Evolutionary conservation across 1,284 basidiomycete genomes (phyloP), one percentile per base, ranked within the genome.

Genomic region (Trichosporon asahii): DNA sequence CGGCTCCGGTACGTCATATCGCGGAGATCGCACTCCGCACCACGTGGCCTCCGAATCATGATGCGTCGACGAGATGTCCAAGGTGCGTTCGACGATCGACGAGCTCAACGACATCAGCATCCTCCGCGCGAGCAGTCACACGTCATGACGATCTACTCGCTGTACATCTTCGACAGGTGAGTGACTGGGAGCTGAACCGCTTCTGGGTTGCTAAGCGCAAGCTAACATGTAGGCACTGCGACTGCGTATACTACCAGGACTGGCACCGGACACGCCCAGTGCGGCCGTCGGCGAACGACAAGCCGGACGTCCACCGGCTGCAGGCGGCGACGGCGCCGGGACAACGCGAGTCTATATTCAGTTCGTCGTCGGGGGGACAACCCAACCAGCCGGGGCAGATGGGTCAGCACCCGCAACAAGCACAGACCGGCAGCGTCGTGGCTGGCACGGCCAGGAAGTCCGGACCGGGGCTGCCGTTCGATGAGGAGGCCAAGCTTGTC

Each of bases 401-500:
- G 21, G 46, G 25, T 2, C 55, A 44, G 25, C 40, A 40, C 29
- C 31, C 46, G 33, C 63, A 46, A 21, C 60, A 64, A 35, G 63
- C 63, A 12, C 35, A 31, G 40, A 66, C 40, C 46, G 49, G 33
- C 9, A 57, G 53, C 11, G 60, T 68, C 64, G 35, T 67, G 35
- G 49, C 37, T 55, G 33, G 67, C 65, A 46, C 64, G n/a, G 66
- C 67, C 29, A 55, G 69, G 27, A 35, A 44, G 33, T n/a, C 44
- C 25, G 66, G 66, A 12, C 74, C 74, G 67, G 79, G 87, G 12
- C 85, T 98, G 27, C 87, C 95, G 4, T 98, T 99, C 75, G 95
- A 99, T 79, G 96, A 99, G 83, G 95, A 99, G 83, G 91, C 92
- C 1, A 99, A 99, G 83, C 88, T 99, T 67, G 95, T 99, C 0